phyloP scores from a whole-genome alignment of 2,329 filamentous ascomycete genomes.

The Didymella exigua region DNA sequence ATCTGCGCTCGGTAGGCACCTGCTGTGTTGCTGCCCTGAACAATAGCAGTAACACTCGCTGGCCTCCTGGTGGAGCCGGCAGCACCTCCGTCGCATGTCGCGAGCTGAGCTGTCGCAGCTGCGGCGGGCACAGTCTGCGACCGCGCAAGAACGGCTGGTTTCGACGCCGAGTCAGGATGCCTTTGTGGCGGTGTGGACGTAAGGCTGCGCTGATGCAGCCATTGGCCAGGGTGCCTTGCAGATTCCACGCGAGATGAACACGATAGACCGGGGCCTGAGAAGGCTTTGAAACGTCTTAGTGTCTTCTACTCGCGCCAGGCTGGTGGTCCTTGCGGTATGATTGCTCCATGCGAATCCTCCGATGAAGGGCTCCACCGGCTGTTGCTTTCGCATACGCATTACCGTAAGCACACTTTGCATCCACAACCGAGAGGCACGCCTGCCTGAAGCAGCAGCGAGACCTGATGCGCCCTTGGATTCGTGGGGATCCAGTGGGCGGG shows the following conservation, averaged over 20 bases:
- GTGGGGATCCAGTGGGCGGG: slow-evolving; percentile 21
- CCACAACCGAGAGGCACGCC: slow-evolving; percentile 16
- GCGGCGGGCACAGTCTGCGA: slow-evolving; percentile 24
- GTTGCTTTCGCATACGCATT: slow-evolving; percentile 17
- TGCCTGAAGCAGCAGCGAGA: slow-evolving; percentile 16
- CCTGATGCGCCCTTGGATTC: slow-evolving; percentile 22
- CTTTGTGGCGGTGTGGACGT: slow-evolving; percentile 39
- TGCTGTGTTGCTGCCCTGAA: slow-evolving; percentile 28
- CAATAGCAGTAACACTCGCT: slow-evolving; percentile 6
- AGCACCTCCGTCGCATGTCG: slow-evolving; percentile 33
- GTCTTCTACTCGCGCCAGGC: slow-evolving; percentile 36
- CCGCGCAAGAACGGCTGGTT: slow-evolving; percentile 41
- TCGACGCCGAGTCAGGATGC: slow-evolving; percentile 28
- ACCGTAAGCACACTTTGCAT: slow-evolving; percentile 18
- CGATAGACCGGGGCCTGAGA: slow-evolving; percentile 39
- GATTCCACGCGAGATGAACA: slow-evolving; percentile 47
- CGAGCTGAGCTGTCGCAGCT: slow-evolving; percentile 35
- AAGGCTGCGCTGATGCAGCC: slow-evolving; percentile 43
- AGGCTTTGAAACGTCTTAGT: slow-evolving; percentile 46
- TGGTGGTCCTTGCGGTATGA: slow-evolving; percentile 29
- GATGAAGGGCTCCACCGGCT: slow-evolving; percentile 28
- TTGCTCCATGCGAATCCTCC: slow-evolving; percentile 39
- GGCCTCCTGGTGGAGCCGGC: slow-evolving; percentile 3
- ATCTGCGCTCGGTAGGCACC: slow-evolving; percentile 23
- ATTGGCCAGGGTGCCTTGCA: slow-evolving; percentile 41